Conservation (phyloP, 169 alveolate genomes). For the Eimeria acervulina region DNA sequence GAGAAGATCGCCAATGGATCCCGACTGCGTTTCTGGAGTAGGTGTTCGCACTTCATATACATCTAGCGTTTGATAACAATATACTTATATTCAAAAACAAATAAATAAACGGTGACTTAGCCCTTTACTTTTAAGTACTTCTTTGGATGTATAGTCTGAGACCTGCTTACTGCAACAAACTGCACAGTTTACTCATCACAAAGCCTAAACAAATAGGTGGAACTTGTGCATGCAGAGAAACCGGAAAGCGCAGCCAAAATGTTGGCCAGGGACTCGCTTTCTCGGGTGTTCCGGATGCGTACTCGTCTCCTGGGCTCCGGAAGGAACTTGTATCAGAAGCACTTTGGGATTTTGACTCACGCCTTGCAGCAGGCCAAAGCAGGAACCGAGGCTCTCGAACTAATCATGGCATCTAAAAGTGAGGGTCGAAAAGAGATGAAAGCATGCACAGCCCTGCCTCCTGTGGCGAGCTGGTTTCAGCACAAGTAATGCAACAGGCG, state of each 20-base stretch:
- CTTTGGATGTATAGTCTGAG: no score
- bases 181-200: neutral
- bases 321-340: constrained; percentile 6
- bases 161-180: neutral
- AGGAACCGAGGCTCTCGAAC: constrained; percentile 16
- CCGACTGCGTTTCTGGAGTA: constrained; percentile 11
- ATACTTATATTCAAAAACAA: no score
- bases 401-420: constrained; percentile 39
- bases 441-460: neutral
- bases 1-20: constrained; percentile 52
- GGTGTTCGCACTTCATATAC: neutral
- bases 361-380: constrained; percentile 44
- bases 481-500: neutral
- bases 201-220: neutral
- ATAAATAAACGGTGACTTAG: no score
- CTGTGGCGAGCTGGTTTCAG: neutral
- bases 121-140: no score
- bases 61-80: neutral
- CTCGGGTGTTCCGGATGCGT: constrained; percentile 1
- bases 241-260: constrained; percentile 28
- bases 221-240: neutral
- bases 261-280: neutral
- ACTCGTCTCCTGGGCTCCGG: neutral
- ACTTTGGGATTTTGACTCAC: constrained; percentile 8
- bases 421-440: neutral